Evolutionary conservation across 768 basidiomycete species (phyloP), one percentile per base, ranked within the genome.

Genomic region (Russula brevipes): DNA sequence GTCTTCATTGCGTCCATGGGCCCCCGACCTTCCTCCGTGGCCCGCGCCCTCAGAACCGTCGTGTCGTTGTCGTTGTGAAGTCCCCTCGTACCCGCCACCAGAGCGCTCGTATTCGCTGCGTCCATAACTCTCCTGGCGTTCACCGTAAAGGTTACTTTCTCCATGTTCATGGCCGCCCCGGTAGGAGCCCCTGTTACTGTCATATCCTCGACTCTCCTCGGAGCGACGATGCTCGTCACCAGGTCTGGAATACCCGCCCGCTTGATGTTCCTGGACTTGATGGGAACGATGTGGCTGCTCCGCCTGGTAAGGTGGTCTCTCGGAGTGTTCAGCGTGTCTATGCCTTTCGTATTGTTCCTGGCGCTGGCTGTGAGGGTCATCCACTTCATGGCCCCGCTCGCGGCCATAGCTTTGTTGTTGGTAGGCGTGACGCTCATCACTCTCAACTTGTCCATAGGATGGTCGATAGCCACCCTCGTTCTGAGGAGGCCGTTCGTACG

Each of bases 1-100:
- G 11, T 73, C 74, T 35, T 59, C 65, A n/a, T 66, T 49, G 30
- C 47, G 57, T 1, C 54, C 47, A 35, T 59, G 54, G 36, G 24
- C 57, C 14, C 58, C 44, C n/a, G 64, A 49, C 16, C 38, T 41
- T 12, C 10, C 47, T 41, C 64, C 54, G 16, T n/a, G 56, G n/a
- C 46, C 57, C 53, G 11, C 36, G 7, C 39, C 38, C 19, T 42
- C 4, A 24, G 24, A 24, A 24, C 24, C 24, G 24, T 24, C 24
- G 24, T 24, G 24, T 24, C 24, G 24, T 24, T 24, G 24, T 31
- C 60, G n/a, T 42, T 42, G 10, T 12, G 36, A 30, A 16, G 14
- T 9, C 12, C 59, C 35, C n/a, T 39, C 41, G 35, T 38, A 58
- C 35, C 41, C 50, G 45, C 41, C 50, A n/a, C 49, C 12, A 14